These are phyloP conservation scores for Acacia concinna DNA, from an alignment of 331 rosid genomes.

Conservation along the genomic window DNA sequence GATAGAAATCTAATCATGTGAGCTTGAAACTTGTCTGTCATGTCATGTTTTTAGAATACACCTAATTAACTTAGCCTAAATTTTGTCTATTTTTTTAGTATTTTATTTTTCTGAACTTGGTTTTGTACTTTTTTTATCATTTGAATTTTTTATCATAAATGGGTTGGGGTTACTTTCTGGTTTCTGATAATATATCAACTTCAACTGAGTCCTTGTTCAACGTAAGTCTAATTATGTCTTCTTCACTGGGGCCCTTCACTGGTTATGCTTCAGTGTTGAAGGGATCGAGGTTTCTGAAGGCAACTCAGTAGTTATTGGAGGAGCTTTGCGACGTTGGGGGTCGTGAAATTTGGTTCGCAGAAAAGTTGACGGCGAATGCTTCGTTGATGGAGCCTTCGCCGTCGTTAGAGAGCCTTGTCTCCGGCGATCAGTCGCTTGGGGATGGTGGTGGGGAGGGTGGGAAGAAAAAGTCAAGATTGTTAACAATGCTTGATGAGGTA, in stretches of 20 bases:
- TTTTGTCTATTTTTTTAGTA: not conserved
- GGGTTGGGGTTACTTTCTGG: not conserved
- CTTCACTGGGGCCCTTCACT: conserved; percentile 53
- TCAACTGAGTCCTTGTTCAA: not conserved
- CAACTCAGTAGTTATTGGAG: conserved; percentile 70
- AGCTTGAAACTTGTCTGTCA: not conserved
- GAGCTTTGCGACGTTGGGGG: conserved; percentile 55
- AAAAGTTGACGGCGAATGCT: conserved; percentile 31
- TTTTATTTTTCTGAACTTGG: not conserved
- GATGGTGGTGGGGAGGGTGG: conserved; percentile 42
- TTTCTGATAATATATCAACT: not conserved
- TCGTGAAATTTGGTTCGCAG: conserved; percentile 36
- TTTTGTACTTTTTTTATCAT: not conserved
- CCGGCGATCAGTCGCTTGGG: not conserved
- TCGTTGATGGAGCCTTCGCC: conserved; percentile 43
- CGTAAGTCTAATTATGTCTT: not conserved
- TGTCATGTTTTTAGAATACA: not conserved
- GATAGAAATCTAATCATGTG: conserved; percentile 1
- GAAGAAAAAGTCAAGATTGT: conserved; percentile 55
- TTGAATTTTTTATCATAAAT: not conserved
- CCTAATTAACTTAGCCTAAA: not conserved
- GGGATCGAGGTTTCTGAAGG: conserved; percentile 74
- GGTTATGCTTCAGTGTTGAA: conserved; percentile 72
- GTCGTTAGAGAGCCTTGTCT: conserved; percentile 29
- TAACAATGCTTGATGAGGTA: conserved; percentile 88